phyloP scores from a whole-genome alignment of 768 basidiomycete species.

The Porphyrellus cyaneotinctus region DNA sequence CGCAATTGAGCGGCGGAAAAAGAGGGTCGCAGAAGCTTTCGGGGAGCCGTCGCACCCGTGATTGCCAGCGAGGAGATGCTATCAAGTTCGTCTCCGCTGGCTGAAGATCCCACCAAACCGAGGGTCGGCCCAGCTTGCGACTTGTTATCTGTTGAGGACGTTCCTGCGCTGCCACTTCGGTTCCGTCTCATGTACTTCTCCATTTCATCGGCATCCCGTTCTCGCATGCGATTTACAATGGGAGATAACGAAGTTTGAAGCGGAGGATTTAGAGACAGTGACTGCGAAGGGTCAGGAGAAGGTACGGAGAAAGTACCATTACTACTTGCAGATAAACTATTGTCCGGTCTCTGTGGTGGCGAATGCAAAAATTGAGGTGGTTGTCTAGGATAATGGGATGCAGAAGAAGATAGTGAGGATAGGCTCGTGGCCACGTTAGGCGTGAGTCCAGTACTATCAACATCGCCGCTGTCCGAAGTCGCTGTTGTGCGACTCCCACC shows the following conservation, averaged over 20 bases:
- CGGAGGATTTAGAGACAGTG: conserved; percentile 34
- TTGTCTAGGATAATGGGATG: conserved; percentile 47
- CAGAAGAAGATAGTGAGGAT: conserved; percentile 61
- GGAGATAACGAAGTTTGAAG: conserved; percentile 59
- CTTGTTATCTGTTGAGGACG: conserved; percentile 66
- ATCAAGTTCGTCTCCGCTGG: conserved; percentile 52
- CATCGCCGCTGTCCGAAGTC: conserved; percentile 71
- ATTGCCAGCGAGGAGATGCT: conserved; percentile 43
- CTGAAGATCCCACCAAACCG: conserved; percentile 48
- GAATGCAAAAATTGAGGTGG: conserved; percentile 39
- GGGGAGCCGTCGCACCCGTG: conserved; percentile 55
- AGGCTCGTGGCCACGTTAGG: conserved; percentile 42
- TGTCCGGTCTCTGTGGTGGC: conserved; percentile 37
- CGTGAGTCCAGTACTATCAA: conserved; percentile 42
- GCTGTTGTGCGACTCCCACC: conserved; percentile 74
- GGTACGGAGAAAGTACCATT: conserved; percentile 36
- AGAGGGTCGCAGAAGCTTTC: conserved; percentile 62
- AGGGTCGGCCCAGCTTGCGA: conserved; percentile 52
- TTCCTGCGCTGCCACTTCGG: conserved; percentile 75
- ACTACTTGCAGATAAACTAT: conserved; percentile 31
- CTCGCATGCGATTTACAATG: conserved; percentile 74
- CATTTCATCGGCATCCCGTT: conserved; percentile 83
- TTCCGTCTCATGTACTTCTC: conserved; percentile 81
- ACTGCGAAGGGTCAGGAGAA: conserved; percentile 36
- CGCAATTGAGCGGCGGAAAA: conserved; percentile 76